Evolutionary conservation across 202 grass and related monocot genomes (phyloP), one percentile per base, ranked within the genome.

Genomic region (Schoenoplectus triqueter): DNA sequence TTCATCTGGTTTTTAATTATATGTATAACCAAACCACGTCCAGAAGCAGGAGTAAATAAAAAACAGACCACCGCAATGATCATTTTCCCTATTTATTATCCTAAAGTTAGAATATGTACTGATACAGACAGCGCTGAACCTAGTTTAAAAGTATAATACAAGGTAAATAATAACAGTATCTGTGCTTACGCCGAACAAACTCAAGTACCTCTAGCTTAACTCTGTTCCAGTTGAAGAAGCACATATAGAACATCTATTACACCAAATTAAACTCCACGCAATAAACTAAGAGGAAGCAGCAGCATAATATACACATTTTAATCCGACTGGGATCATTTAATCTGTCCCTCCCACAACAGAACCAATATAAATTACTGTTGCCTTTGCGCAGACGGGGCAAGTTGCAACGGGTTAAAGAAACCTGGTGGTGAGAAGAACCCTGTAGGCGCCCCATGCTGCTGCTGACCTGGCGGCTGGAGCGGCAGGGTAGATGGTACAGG

Each of bases 261-360:
- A 79, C 31, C 4, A 61, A 49, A 54, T 22, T 74, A 13, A 57
- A 57, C 39, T 79, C 55, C 73, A 11, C 39, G 18, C 61, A 45
- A 42, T n/a, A 13, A 44, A 44, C 14, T 10, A 61, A 78, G 55
- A 15, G 21, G 72, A 13, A 40, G 11, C 22, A 6, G 39, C 39
- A 20, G 44, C 78, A 88, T 89, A 94, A 89, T 93, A 89, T 94
- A 97, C 89, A 93, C 88, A 93, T 80, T 70, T 93, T 81, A 86
- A 87, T 84, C 86, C 89, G 87, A 82, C 57, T 77, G 69, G 86
- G 73, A 66, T 69, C 59, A 74, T 73, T 62, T 81, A 69, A 69
- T 31, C 66, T 52, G 40, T 85, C 69, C 6, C 0, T 75, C 15
- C 67, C 46, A 64, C 47, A 69, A 83, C 42, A 50, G 39, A 70